Base-by-base conservation (phyloP, 495 filamentous ascomycete genomes). In the Penicillium parvum region DNA sequence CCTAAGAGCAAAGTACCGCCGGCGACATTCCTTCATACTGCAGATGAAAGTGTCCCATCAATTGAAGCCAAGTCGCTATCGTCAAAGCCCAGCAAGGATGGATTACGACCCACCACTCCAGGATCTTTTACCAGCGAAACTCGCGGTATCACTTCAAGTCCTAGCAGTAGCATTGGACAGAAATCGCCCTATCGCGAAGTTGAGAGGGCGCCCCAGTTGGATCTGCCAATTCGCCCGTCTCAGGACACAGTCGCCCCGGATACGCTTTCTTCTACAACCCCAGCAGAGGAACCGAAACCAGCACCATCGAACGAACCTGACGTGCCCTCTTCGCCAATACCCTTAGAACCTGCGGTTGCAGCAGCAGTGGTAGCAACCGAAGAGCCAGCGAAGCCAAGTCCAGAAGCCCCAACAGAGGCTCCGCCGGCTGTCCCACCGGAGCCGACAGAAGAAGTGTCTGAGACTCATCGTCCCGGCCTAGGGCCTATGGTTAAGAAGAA, bases 401-500 rank as follows among this genome's bases (percentile, higher is more conserved):
- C 16, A 5, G 36, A 29, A 10, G 12, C 7, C 15, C n/a, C 42
- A 14, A 26, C 21, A 4, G 29, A 40, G 8, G 9, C 37, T n/a
- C n/a, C n/a, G 5, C 21, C 37, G 10, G 19, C 38, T 14, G 19
- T 18, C 28, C 20, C 37, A 4, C 8, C 23, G 2, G 39, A 41
- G 29, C 39, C 67, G 4, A 65, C 66, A 18, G 69, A 66, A 18
- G 81, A 84, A 18, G 75, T 64, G 10, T 8, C 25, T 5, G 76
- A 75, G 29, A 61, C 57, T 18, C 73, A 79, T 50, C 78, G 86
- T 14, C 90, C 90, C 20, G 90, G 89, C 1, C 77, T 95, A 15
- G 88, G 87, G 0, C 88, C 89, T 26, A 95, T 95, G 89, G 82
- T 95, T 42, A 92, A 90, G 63, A 84, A 89, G 43, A 79, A 78